Percentiles rank a stretch among this genome's conserved stretches.
Conservation (phyloP, 192 early-diverging fungal genomes). For the Oehlia diaphana region DNA sequence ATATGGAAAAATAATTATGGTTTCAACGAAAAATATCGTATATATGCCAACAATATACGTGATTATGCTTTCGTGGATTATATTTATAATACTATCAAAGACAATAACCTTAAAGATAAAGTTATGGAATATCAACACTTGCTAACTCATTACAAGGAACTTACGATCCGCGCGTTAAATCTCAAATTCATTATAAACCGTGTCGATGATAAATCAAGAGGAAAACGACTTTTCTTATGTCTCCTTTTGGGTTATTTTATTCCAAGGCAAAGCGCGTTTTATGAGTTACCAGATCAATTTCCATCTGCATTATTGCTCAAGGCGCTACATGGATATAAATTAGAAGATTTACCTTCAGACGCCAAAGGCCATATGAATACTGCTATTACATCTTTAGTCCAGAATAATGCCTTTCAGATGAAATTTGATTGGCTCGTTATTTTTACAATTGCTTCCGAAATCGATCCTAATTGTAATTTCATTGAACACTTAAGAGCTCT, state of each 20-base stretch:
- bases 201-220: neutral
- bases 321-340: neutral
- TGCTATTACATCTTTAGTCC: neutral
- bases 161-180: neutral
- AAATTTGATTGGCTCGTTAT: neutral
- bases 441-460: neutral
- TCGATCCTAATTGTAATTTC: neutral
- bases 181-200: neutral
- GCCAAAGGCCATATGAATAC: neutral
- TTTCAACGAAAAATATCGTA: neutral
- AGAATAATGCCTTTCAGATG: neutral
- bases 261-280: neutral
- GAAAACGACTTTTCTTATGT: conserved; percentile 2
- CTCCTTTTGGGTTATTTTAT: neutral
- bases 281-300: neutral
- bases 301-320: neutral
- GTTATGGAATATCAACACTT: neutral
- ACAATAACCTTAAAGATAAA: neutral
- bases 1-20: neutral
- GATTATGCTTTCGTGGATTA: neutral
- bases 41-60: neutral
- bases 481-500: neutral
- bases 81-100: neutral
- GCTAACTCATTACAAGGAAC: neutral
- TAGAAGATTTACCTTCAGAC: neutral